Conservation (phyloP, 2,329 filamentous ascomycete species). For the Macrophomina tecta region DNA sequence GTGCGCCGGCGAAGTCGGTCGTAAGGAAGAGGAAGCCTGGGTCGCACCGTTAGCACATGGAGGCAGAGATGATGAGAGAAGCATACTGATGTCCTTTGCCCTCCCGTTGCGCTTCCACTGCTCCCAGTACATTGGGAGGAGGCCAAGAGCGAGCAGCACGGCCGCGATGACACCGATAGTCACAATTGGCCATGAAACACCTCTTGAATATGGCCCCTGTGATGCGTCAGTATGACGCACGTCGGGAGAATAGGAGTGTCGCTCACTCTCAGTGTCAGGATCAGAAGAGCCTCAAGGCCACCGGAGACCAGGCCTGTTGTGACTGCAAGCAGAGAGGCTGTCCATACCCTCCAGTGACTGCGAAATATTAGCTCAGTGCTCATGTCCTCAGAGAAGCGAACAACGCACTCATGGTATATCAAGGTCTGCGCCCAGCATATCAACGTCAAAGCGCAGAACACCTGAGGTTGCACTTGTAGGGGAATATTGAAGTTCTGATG, state of each 20-base stretch:
- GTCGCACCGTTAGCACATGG: not conserved
- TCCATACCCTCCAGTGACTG: conserved; percentile 57
- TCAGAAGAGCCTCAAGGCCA: conserved; percentile 61
- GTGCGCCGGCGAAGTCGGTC: conserved; percentile 66
- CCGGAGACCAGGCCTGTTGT: conserved; percentile 54
- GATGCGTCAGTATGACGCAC: not conserved
- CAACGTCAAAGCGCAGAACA: conserved; percentile 57
- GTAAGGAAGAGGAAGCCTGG: conserved; percentile 62
- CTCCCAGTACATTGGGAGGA: conserved; percentile 67
- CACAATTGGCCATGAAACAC: conserved; percentile 60
- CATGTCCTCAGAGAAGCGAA: not conserved
- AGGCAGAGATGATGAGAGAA: too few relatives aligned
- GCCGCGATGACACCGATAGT: conserved; percentile 65
- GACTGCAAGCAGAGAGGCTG: conserved; percentile 51
- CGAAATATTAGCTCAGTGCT: conserved; percentile 33
- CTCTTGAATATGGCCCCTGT: conserved; percentile 61
- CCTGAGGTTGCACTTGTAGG: conserved; percentile 61
- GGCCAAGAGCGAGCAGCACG: conserved; percentile 61
- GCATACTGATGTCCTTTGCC: conserved; percentile 65
- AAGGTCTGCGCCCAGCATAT: conserved; percentile 61
- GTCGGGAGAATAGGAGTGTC: not conserved
- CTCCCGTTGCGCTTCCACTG: conserved; percentile 66
- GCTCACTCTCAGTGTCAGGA: conserved; percentile 62
- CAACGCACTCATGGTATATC: conserved; percentile 55
- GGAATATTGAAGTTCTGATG: conserved; percentile 61